A percentile compares a stretch with the other conserved stretches of the same genome.
These are phyloP conservation scores for Polytrichum commune DNA, from an alignment of 225 moss, liverwort and hornwort species.

Conservation along the genomic window DNA sequence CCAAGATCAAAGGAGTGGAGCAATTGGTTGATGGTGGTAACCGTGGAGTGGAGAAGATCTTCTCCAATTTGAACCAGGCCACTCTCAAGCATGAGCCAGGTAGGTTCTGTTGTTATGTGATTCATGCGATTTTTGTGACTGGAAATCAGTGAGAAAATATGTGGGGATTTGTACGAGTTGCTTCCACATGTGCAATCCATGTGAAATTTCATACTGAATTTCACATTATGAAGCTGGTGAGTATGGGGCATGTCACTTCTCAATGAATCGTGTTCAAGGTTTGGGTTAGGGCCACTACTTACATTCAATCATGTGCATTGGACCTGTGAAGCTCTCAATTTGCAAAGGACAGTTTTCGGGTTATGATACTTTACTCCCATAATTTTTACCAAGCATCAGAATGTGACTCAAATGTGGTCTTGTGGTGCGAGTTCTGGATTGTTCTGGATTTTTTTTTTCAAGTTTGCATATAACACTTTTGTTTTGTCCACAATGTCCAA, in stretches of 20 bases:
- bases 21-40: slow-evolving; percentile 5
- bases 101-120: slow-evolving; percentile 9
- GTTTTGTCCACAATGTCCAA: background rate
- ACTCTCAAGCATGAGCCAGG: slow-evolving; percentile 86
- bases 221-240: too few relatives aligned
- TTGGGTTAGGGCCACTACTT: too few relatives aligned
- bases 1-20: slow-evolving; percentile 12
- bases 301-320: too few relatives aligned
- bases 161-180: too few relatives aligned
- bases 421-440: background rate
- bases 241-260: too few relatives aligned
- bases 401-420: background rate
- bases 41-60: slow-evolving; percentile 48
- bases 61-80: slow-evolving; percentile 71
- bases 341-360: too few relatives aligned
- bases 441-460: background rate
- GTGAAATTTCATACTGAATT: too few relatives aligned
- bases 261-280: too few relatives aligned
- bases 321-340: too few relatives aligned
- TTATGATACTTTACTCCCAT: background rate
- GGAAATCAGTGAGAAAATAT: background rate
- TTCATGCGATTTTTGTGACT: background rate
- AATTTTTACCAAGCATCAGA: background rate
- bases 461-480: background rate
- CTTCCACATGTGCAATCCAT: too few relatives aligned